Base-by-base conservation (phyloP, 2,329 filamentous ascomycete species). In the Cryphonectria radicalis region DNA sequence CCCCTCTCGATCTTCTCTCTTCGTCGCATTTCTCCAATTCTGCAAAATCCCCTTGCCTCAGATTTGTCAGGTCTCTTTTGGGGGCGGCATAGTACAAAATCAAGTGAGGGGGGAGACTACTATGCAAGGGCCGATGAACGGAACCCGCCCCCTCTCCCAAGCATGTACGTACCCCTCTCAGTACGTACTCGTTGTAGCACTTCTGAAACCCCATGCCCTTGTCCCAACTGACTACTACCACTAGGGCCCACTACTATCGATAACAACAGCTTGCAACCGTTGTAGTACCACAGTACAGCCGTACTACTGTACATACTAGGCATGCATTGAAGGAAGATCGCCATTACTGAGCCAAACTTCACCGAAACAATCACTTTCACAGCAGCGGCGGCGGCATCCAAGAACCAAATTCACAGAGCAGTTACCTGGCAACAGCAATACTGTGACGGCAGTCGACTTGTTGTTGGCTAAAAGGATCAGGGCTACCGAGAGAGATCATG, bases 401-500 rank as follows among this genome's bases (percentile, higher is more conserved):
- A 13, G 13, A 13, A 11, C 37, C 42, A 1, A 40, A 40, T 11
- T 11, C 37, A 40, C 10, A 13, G 10, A 40, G 37, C 37, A 40
- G 37, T 3, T 11, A 40, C 37, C 37, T 50, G 19, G 6, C 19
- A 22, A 10, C 46, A n/a, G 8, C 22, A 53, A 19, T 64, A 46
- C 40, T 17, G 25, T 28, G 8, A 14, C n/a, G 37, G 37, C 3
- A 1, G 10, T 40, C 37, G 62, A 25, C n/a, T 63, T 25, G n/a
- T 63, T 25, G n/a, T 43, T 40, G 11, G 37, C 37, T 1, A 40
- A 11, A 62, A 25, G 59, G 32, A 14, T 6, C 50, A 35, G 67
- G 28, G 8, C 17, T 14, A 25, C 4, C 43, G 43, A 50, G 19
- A 46, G 19, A 1, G 35, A 74, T 65, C 32, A 79, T 78, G 72